A percentile compares a stretch with the other conserved stretches of the same genome.
phyloP scores from a whole-genome alignment of 2,329 filamentous ascomycete genomes.

The Pyrenophora graminea region DNA sequence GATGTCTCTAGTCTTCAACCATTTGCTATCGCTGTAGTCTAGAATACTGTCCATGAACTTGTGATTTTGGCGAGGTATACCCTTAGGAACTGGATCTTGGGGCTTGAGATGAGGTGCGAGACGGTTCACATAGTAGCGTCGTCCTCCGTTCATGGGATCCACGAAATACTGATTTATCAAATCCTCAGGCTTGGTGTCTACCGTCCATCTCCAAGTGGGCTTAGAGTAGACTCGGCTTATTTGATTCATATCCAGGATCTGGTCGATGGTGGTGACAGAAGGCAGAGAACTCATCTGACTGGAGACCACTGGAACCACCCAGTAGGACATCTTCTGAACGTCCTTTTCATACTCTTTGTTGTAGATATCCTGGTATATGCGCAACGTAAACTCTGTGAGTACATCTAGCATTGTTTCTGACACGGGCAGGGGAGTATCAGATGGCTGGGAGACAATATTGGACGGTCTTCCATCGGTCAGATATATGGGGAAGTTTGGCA shows the following conservation, averaged over 20 bases:
- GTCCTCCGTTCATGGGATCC: conserved; percentile 61
- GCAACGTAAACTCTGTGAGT: conserved; percentile 74
- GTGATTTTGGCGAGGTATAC: conserved; percentile 49
- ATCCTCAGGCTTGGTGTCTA: conserved; percentile 45
- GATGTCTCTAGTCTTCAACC: conserved; percentile 59
- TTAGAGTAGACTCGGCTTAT: conserved; percentile 49
- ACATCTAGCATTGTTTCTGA: conserved; percentile 53
- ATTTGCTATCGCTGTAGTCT: conserved; percentile 81
- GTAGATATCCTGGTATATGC: conserved; percentile 81
- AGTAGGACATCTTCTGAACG: conserved; percentile 74
- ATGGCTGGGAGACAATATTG: conserved; percentile 56
- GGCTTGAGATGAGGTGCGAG: conserved; percentile 61
- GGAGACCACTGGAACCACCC: conserved; percentile 66
- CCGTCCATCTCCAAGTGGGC: conserved; percentile 53
- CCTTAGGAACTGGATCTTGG: conserved; percentile 66
- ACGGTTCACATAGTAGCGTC: conserved; percentile 59
- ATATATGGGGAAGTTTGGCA: conserved; percentile 73
- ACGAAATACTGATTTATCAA: conserved; percentile 59
- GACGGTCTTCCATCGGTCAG: conserved; percentile 68
- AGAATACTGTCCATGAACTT: conserved; percentile 64
- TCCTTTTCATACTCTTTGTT: conserved; percentile 79
- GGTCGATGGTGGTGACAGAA: conserved; percentile 11
- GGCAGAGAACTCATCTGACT: background rate
- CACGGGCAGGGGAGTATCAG: conserved; percentile 53
- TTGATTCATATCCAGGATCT: conserved; percentile 66